A percentile compares a stretch with the other conserved stretches of the same genome.
phyloP scores from a whole-genome alignment of 148 eudicot species.

The Camellia sinensis region DNA sequence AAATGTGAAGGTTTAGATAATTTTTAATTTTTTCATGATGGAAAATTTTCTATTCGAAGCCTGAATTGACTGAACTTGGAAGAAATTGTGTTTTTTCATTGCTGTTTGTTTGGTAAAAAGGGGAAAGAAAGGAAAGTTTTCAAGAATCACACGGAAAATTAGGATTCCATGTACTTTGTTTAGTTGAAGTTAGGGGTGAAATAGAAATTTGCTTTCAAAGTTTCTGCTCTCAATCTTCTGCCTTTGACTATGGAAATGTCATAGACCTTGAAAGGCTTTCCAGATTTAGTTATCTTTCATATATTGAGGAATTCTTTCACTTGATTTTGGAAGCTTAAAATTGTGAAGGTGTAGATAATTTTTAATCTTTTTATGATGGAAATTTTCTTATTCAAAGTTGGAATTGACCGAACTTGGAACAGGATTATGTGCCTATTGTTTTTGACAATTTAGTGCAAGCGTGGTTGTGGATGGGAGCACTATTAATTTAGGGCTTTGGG shows the following conservation, averaged over 20 bases:
- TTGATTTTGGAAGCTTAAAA: not conserved
- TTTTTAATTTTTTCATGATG: too few relatives aligned
- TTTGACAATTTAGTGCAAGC: not conserved
- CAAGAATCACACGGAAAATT: not conserved
- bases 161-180: too few relatives aligned
- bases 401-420: not conserved
- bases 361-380: not conserved
- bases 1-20: too few relatives aligned
- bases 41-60: too few relatives aligned
- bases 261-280: not conserved
- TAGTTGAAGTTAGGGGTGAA: too few relatives aligned
- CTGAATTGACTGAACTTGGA: too few relatives aligned
- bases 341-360: not conserved
- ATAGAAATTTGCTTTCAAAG: too few relatives aligned
- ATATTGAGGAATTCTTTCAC: not conserved
- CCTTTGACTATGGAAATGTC: not conserved
- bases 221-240: not conserved
- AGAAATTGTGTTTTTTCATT: not conserved
- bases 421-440: slow-evolving; percentile 37
- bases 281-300: not conserved
- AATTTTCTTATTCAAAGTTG: not conserved
- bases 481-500: too few relatives aligned
- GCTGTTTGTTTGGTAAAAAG: not conserved
- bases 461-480: too few relatives aligned
- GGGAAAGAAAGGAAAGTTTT: not conserved